These are phyloP conservation scores for Bassia scoparia DNA, from an alignment of 148 eudicot genomes.

Conservation along the genomic window DNA sequence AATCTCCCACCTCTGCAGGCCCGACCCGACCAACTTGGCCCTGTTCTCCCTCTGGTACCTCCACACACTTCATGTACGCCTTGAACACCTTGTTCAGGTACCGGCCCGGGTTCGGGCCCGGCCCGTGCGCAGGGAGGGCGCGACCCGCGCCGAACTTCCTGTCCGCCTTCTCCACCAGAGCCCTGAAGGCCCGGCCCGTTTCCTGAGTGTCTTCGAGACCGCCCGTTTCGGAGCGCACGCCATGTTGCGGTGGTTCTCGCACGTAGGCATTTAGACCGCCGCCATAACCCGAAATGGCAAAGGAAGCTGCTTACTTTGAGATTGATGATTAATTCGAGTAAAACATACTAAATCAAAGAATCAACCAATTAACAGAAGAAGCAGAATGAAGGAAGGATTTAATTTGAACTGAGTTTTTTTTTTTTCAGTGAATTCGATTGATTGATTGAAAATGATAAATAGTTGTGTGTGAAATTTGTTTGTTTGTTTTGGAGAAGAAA, in stretches of 20 bases:
- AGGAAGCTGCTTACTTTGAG: no score
- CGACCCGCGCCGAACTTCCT: conserved; percentile 74
- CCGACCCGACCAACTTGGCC: conserved; percentile 48
- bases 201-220: background rate
- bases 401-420: background rate
- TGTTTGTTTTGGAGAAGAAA: conserved; percentile 1
- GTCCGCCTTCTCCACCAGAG: conserved; percentile 63
- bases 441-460: background rate
- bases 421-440: no score
- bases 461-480: background rate
- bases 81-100: conserved; percentile 79
- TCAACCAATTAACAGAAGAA: background rate
- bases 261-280: conserved; percentile 11
- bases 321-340: no score
- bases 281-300: no score
- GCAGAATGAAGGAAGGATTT: background rate
- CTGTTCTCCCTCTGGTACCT: conserved; percentile 76
- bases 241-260: background rate
- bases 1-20: conserved; percentile 82
- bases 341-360: no score
- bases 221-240: conserved; percentile 10
- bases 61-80: conserved; percentile 76
- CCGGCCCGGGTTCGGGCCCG: conserved; percentile 25
- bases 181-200: conserved; percentile 35
- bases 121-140: conserved; percentile 56